A percentile compares a stretch with the other conserved stretches of the same genome.
These are phyloP conservation scores for Magnusiomyces paraingens DNA, from an alignment of 1,139 yeast genomes.

Conservation along the genomic window DNA sequence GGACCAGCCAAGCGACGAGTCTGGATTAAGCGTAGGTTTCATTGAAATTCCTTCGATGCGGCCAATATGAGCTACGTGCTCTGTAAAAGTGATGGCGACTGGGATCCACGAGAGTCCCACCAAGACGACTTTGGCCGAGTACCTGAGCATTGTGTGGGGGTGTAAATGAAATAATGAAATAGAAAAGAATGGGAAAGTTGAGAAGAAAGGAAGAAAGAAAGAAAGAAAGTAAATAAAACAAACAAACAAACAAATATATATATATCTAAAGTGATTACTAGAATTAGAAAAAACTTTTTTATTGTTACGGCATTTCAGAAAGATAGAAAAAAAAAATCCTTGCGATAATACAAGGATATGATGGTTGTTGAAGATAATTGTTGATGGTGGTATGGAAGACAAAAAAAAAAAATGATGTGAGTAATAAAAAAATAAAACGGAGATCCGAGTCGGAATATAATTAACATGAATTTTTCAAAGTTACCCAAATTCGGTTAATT, in stretches of 20 bases:
- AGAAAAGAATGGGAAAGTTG: too few relatives aligned
- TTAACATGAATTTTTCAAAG: too few relatives aligned
- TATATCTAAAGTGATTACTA: too few relatives aligned
- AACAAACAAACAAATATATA: too few relatives aligned
- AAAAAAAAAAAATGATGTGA: neutral
- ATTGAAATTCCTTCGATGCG: constrained; percentile 79
- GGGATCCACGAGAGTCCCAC: constrained; percentile 59
- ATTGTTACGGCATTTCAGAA: too few relatives aligned
- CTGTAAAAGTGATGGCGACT: constrained; percentile 60
- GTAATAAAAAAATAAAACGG: neutral
- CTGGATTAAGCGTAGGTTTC: constrained; percentile 86
- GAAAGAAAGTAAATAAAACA: too few relatives aligned
- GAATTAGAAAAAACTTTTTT: too few relatives aligned
- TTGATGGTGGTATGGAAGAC: neutral
- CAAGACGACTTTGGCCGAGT: constrained; percentile 15
- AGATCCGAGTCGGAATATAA: neutral
- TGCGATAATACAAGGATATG: too few relatives aligned
- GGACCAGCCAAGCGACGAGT: constrained; percentile 39
- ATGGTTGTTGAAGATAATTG: neutral
- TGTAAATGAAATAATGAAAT: neutral
- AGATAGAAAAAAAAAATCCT: too few relatives aligned
- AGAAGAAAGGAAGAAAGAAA: too few relatives aligned
- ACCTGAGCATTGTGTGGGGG: constrained; percentile 9
- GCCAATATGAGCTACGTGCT: constrained; percentile 68
- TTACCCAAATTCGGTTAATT: too few relatives aligned